These are phyloP conservation scores for Pyrus betulifolia DNA, from an alignment of 306 rosid genomes.

Conservation along the genomic window DNA sequence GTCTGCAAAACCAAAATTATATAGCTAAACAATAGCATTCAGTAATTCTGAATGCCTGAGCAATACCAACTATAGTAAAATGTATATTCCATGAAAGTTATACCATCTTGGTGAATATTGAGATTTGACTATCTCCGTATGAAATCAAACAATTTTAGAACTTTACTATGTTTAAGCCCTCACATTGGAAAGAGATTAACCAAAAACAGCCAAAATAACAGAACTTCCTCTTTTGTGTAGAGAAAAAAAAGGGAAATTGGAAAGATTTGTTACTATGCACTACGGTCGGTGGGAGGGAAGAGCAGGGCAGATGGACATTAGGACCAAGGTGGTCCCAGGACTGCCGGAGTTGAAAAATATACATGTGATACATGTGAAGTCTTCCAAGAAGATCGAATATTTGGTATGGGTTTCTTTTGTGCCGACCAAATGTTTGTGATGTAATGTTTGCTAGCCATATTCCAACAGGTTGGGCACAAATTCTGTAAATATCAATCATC, in stretches of 20 bases:
- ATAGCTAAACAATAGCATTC: neutral
- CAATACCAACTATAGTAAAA: neutral
- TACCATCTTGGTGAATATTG: neutral
- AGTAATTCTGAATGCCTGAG: neutral
- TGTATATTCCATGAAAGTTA: neutral
- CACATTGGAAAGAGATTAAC: neutral
- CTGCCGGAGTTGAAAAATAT: too few relatives aligned
- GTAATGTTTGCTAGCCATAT: too few relatives aligned
- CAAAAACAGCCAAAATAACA: neutral
- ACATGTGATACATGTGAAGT: too few relatives aligned
- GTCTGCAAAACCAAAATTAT: neutral
- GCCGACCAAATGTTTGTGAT: too few relatives aligned
- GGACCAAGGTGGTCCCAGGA: too few relatives aligned
- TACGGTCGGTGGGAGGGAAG: too few relatives aligned
- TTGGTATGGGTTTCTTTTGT: too few relatives aligned
- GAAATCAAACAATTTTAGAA: neutral
- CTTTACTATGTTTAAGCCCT: neutral
- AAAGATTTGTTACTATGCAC: too few relatives aligned
- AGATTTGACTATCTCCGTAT: neutral
- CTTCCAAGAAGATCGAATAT: too few relatives aligned
- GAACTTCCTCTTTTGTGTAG: neutral
- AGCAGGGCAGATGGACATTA: too few relatives aligned
- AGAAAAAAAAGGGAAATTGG: neutral
- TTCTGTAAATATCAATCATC: too few relatives aligned
- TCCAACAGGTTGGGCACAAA: too few relatives aligned